These are phyloP conservation scores for Litsea cubeba DNA, from an alignment of 164 flowering plant genomes.

Conservation along the genomic window DNA sequence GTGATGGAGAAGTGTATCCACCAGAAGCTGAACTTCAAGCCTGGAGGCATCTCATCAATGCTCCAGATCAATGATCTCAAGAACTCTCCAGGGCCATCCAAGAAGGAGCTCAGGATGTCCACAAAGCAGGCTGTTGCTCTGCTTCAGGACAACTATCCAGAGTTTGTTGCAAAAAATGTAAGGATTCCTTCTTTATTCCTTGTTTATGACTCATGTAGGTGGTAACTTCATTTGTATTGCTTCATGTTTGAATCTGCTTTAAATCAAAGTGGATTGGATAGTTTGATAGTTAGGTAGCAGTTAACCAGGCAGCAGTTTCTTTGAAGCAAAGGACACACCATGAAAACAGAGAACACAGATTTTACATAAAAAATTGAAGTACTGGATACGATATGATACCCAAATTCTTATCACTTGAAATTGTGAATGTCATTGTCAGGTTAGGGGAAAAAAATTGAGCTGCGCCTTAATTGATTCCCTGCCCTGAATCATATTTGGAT, in stretches of 20 bases:
- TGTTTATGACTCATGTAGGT: background rate
- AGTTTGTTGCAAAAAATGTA: slow-evolving; percentile 71
- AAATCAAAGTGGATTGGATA: background rate
- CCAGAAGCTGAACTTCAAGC: slow-evolving; percentile 45
- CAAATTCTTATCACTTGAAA: no score
- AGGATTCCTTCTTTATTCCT: slow-evolving; percentile 11
- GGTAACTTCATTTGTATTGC: background rate
- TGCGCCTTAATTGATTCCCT: no score
- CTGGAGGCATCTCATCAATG: slow-evolving; percentile 52
- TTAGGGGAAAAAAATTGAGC: no score
- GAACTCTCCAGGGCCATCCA: slow-evolving; percentile 54
- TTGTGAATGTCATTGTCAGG: no score
- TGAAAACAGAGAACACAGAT: no score
- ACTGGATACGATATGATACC: no score
- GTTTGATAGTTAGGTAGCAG: background rate
- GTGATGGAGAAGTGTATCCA: slow-evolving; percentile 55
- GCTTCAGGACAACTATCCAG: slow-evolving; percentile 80
- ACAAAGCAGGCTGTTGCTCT: slow-evolving; percentile 44
- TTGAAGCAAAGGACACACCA: no score
- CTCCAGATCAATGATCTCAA: slow-evolving; percentile 70
- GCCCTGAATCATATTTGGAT: no score
- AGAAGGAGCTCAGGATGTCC: slow-evolving; percentile 55
- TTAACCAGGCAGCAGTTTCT: background rate
- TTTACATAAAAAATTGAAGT: no score
- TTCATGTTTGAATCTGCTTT: background rate